Percentiles rank a stretch among this genome's conserved stretches.
Evolutionary conservation across 352 stramenopile species (phyloP).

Genomic region (Globisporangium alternatum): DNA sequence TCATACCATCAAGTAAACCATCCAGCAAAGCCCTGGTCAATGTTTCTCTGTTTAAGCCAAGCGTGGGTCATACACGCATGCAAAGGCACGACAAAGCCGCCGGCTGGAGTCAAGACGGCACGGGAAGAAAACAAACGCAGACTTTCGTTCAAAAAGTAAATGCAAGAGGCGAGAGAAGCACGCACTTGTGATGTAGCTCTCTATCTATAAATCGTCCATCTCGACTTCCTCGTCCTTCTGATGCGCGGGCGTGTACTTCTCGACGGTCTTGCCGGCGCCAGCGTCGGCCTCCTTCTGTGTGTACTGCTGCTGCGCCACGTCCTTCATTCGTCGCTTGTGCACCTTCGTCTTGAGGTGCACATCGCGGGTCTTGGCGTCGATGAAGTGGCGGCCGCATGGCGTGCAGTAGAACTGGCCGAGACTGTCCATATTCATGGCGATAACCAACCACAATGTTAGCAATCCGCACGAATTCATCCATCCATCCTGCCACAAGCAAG

Average conservation of each 20-base stretch:
- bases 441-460: neutral
- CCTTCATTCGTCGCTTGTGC: constrained; percentile 86
- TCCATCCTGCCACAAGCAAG: neutral
- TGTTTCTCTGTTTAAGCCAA: too few relatives aligned
- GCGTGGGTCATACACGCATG: neutral
- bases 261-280: constrained; percentile 64
- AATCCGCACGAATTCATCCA: neutral
- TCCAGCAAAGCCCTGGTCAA: too few relatives aligned
- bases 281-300: constrained; percentile 81
- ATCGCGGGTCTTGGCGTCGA: constrained; percentile 73
- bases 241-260: constrained; percentile 68
- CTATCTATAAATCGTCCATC: constrained; percentile 64
- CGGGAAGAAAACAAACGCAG: neutral
- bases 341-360: constrained; percentile 83
- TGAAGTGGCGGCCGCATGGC: constrained; percentile 83
- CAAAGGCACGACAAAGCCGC: neutral
- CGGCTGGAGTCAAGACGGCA: neutral
- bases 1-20: too few relatives aligned
- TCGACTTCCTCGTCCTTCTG: constrained; percentile 27
- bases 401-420: constrained; percentile 88
- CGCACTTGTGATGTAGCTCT: neutral
- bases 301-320: constrained; percentile 89
- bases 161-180: neutral
- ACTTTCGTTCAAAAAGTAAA: neutral
- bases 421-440: constrained; percentile 23